Evolutionary conservation across 768 basidiomycete genomes (phyloP), one percentile per base, ranked within the genome.

Genomic region (Galerina sulciceps): DNA sequence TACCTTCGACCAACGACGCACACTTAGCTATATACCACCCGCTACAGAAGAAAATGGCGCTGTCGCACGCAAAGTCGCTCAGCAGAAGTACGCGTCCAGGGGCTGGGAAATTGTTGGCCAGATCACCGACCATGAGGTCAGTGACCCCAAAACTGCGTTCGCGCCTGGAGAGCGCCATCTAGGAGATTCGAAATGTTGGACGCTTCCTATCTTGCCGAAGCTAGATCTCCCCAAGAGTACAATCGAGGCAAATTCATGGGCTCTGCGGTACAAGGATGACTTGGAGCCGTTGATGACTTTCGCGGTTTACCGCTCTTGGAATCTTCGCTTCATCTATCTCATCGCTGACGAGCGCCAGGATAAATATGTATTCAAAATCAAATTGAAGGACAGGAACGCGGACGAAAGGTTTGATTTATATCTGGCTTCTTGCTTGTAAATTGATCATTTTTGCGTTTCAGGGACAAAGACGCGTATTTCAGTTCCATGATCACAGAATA

Each of bases 1-100:
- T 2, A 83, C 80, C 1, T 80, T 79, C 53, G 70, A 76, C n/a
- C 53, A 59, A 20, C 54, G 58, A 1, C 38, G 55, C 8, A 51
- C 64, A 10, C 34, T 65, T 3, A 20, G 59, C 17, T 23, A 58
- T 20, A 18, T 57, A 6, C 14, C 35, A 2, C 20, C 23, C 14
- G 26, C 14, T 50, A 17, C 46, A 38, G 8, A 58, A 53, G 5
- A 67, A 64, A 1, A 40, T 71, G 17, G 38, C 53, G 26, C 14
- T 18, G 22, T 22, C 13, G 38, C 41, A 14, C 20, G 11, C 18
- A 22, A 31, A 15, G 10, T 50, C 8, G 56, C 48, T 18, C 22
- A 26, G 5, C 14, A 1, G 13, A 81, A 81, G 53, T 81, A 81
- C 59, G 20, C 54, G 2, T 20, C 36, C 0, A 71, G 79, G 3